A percentile compares a stretch with the other conserved stretches of the same genome.
These are phyloP conservation scores for Starmerella roubikii DNA, from an alignment of 805 yeast species.

Conservation along the genomic window DNA sequence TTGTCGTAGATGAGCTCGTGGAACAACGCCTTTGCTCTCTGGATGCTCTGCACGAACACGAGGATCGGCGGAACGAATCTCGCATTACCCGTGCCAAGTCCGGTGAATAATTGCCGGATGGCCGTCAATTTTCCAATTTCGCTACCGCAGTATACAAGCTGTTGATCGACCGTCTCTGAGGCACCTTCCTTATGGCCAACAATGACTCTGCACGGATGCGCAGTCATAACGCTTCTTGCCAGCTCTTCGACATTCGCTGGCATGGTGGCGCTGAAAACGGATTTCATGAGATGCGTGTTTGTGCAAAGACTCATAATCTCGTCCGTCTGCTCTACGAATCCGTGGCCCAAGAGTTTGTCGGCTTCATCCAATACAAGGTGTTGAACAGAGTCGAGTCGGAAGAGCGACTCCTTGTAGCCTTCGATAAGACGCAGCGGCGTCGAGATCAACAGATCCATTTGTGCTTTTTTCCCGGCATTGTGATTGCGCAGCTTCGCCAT, in stretches of 20 bases:
- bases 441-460: slow-evolving; percentile 67
- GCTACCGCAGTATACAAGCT: slow-evolving; percentile 71
- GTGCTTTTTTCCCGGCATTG: slow-evolving; percentile 42
- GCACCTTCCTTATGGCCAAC: slow-evolving; percentile 95
- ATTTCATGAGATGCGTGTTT: slow-evolving; percentile 38
- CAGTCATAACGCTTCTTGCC: slow-evolving; percentile 67
- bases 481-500: slow-evolving; percentile 43
- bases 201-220: slow-evolving; percentile 68
- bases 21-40: slow-evolving; percentile 87
- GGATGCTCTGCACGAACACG: slow-evolving; percentile 79
- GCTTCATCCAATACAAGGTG: slow-evolving; percentile 88
- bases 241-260: slow-evolving; percentile 86
- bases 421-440: slow-evolving; percentile 87
- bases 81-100: slow-evolving; percentile 43
- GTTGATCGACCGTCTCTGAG: slow-evolving; percentile 66
- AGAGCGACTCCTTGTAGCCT: slow-evolving; percentile 45
- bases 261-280: slow-evolving; percentile 89
- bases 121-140: slow-evolving; percentile 94
- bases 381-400: slow-evolving; percentile 54
- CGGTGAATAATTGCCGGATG: slow-evolving; percentile 62
- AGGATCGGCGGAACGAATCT: slow-evolving; percentile 66
- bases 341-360: slow-evolving; percentile 78
- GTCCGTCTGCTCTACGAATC: slow-evolving; percentile 84
- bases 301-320: slow-evolving; percentile 51
- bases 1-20: slow-evolving; percentile 88